Evolutionary conservation across 345 rosid genomes (phyloP).

Genomic region (Punica granatum): DNA sequence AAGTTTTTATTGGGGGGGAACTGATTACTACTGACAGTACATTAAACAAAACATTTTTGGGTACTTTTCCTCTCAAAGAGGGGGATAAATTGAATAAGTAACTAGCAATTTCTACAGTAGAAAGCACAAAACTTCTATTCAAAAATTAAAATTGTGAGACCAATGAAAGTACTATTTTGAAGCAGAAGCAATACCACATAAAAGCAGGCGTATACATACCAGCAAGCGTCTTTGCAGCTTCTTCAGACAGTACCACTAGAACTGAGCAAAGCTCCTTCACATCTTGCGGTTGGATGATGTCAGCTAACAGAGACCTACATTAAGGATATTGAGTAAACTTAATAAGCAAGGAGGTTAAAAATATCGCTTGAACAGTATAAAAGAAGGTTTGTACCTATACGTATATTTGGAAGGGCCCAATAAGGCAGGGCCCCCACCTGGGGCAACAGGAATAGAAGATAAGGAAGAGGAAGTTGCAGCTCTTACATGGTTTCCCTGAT

Average conservation of each 20-base stretch:
- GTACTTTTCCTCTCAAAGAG: no score
- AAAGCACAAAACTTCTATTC: no score
- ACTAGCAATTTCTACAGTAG: no score
- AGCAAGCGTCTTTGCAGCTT: constrained; percentile 69
- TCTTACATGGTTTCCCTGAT: constrained; percentile 56
- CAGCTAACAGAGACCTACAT: constrained; percentile 92
- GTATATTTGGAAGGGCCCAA: constrained; percentile 57
- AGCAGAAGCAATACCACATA: not conserved
- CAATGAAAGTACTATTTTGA: no score
- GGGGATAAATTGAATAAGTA: no score
- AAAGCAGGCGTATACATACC: constrained; percentile 28
- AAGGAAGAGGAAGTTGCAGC: constrained; percentile 40
- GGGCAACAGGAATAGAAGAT: constrained; percentile 39
- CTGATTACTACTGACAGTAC: no score
- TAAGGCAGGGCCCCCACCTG: constrained; percentile 31
- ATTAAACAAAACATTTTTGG: no score
- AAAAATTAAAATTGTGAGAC: no score
- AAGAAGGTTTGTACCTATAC: constrained; percentile 51
- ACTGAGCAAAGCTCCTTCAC: constrained; percentile 95
- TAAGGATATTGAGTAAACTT: constrained; percentile 20
- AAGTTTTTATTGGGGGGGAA: no score
- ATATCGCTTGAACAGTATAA: constrained; percentile 1
- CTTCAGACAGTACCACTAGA: constrained; percentile 65
- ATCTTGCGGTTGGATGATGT: constrained; percentile 83
- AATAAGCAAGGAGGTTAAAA: constrained; percentile 4